Conservation (phyloP, 2,329 filamentous ascomycete species). For the Ceratocystiopsis sp. region DNA sequence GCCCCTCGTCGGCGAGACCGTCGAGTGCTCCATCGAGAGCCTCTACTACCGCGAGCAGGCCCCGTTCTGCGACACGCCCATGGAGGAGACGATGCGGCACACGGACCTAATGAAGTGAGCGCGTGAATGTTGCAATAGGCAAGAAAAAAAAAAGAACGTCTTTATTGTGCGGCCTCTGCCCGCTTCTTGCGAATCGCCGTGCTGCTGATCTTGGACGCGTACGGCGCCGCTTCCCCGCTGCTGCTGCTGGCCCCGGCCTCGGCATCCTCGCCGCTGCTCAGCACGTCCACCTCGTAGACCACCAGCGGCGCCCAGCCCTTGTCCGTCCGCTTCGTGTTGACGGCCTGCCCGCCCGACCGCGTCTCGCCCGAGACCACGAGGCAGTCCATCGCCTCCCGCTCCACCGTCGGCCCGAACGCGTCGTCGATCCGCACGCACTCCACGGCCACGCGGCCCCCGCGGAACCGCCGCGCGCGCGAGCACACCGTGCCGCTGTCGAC, state of each 20-base stretch:
- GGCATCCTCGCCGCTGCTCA: conserved; percentile 31
- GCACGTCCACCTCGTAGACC: conserved; percentile 77
- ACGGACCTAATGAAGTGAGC: neutral
- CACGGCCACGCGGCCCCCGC: conserved; percentile 43
- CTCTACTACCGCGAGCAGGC: conserved; percentile 2
- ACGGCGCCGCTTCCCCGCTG: conserved; percentile 31
- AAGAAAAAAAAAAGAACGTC: neutral
- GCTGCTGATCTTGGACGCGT: conserved; percentile 78
- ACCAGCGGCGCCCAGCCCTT: conserved; percentile 62
- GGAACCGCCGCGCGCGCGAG: conserved; percentile 26
- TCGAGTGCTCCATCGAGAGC: conserved; percentile 4
- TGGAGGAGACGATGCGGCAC: conserved; percentile 2
- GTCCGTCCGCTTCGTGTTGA: conserved; percentile 66
- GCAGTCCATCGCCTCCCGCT: conserved; percentile 58
- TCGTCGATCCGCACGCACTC: conserved; percentile 78
- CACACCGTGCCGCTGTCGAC: conserved; percentile 29
- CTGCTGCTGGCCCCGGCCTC: conserved; percentile 7
- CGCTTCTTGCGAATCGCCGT: conserved; percentile 54
- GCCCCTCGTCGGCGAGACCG: conserved; percentile 2
- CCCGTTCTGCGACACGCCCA: conserved; percentile 2
- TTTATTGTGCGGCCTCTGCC: conserved; percentile 15
- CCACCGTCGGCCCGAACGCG: conserved; percentile 78
- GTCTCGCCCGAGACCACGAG: conserved; percentile 84
- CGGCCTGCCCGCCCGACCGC: conserved; percentile 60
- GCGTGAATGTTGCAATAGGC: too few relatives aligned